phyloP scores from a whole-genome alignment of 495 filamentous ascomycete species.

The Aspergillus ellipticus region DNA sequence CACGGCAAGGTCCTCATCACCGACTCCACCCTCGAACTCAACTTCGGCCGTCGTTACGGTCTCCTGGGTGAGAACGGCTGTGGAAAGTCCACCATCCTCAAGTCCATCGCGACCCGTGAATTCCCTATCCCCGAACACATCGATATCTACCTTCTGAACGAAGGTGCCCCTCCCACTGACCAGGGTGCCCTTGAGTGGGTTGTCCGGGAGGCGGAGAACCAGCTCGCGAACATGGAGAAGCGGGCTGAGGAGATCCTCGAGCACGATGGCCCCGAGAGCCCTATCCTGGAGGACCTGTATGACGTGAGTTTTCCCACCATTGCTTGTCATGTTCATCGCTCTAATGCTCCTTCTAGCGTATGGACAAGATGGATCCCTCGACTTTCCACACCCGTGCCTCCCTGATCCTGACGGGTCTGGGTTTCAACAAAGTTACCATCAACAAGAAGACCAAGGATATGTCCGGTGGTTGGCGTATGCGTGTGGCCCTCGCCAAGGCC shows the following conservation, averaged over 20 bases:
- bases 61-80: conserved; percentile 98
- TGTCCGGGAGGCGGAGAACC: conserved; percentile 88
- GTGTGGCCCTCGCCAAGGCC: conserved; percentile 94
- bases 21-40: conserved; percentile 90
- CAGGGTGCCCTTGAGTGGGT: conserved; percentile 96
- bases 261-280: conserved; percentile 83
- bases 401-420: conserved; percentile 95
- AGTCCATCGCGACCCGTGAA: conserved; percentile 89
- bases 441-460: conserved; percentile 99
- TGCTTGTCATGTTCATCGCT: not conserved
- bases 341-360: conserved; percentile 62
- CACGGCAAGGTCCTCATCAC: conserved; percentile 94
- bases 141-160: conserved; percentile 98
- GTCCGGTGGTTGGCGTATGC: conserved; percentile 99
- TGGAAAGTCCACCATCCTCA: conserved; percentile 94
- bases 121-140: conserved; percentile 94
- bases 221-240: conserved; percentile 84
- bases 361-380: conserved; percentile 99
- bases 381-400: conserved; percentile 97
- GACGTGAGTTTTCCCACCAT: conserved; percentile 61
- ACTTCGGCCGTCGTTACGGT: conserved; percentile 89
- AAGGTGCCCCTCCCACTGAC: conserved; percentile 88
- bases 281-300: conserved; percentile 90
- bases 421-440: conserved; percentile 97
- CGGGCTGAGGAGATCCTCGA: conserved; percentile 88